These are phyloP conservation scores for Candida taoyuanica DNA, from an alignment of 805 yeast genomes.

Conservation along the genomic window DNA sequence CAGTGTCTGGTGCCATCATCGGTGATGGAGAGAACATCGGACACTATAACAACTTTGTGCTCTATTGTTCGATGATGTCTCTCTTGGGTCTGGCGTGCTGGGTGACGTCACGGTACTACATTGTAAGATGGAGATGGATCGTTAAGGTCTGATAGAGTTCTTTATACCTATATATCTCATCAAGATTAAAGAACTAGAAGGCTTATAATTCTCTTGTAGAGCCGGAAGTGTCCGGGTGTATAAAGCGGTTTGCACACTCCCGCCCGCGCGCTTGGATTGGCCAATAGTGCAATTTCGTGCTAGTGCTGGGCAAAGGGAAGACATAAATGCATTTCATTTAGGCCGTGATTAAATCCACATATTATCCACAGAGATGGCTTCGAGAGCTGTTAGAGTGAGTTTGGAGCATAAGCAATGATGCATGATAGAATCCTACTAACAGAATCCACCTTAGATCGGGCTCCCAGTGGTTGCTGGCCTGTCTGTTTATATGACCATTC, in stretches of 20 bases:
- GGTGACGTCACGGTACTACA: slow-evolving; percentile 8
- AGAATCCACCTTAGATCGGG: slow-evolving; percentile 14
- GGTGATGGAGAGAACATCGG: slow-evolving; percentile 22
- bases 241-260: not conserved
- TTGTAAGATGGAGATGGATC: slow-evolving; percentile 6
- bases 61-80: slow-evolving; percentile 10
- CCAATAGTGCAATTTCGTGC: too few relatives aligned
- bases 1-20: slow-evolving; percentile 46
- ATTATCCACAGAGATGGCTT: too few relatives aligned
- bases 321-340: too few relatives aligned
- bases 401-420: too few relatives aligned
- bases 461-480: slow-evolving; percentile 19
- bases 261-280: too few relatives aligned
- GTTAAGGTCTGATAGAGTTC: slow-evolving; percentile 5
- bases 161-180: too few relatives aligned
- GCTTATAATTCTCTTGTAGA: too few relatives aligned
- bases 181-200: too few relatives aligned
- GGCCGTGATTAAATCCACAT: too few relatives aligned
- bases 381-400: slow-evolving; percentile 4
- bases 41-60: slow-evolving; percentile 7
- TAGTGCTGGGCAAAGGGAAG: too few relatives aligned
- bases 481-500: slow-evolving; percentile 20
- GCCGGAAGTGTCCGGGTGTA: not conserved
- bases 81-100: slow-evolving; percentile 8
- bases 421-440: too few relatives aligned